Evolutionary conservation across 495 filamentous ascomycete species (phyloP), one percentile per base, ranked within the genome.

Genomic region (Aspergillus avenaceus): DNA sequence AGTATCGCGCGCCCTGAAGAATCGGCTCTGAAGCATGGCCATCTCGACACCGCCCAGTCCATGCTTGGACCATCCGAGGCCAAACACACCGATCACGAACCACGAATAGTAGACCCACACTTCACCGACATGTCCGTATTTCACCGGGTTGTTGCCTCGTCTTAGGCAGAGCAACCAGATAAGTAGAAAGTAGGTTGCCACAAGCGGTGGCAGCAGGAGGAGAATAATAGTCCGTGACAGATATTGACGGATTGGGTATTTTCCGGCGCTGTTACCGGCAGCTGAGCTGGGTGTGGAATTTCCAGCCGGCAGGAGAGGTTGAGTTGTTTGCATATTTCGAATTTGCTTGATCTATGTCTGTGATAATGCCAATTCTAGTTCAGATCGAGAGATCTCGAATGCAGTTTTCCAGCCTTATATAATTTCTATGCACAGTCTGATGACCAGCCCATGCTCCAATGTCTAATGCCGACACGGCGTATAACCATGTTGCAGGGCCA

Each of bases 61-160:
- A 27, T 50, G 21, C 23, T 50, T 41, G 32, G 32, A 38, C 8
- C 46, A 18, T 2, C 23, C 36, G n/a, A 50, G 31, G 7, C 47
- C 47, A 18, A 50, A 38, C 8, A 41, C 47, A 24, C 47, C 36
- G 7, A 50, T n/a, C 5, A 50, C 18, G 22, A 43, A 50, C 47
- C 47, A 50, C 25, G 32, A 40, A 18, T 50, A 50, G 19, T 23
- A 50, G 18, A 50, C 32, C 16, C 16, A 28, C 9, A 25, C 22
- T 13, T 16, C 41, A 23, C 23, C 23, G 2, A 4, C 11, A 11
- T 21, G 16, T 25, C 41, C 41, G 21, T 26, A 44, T 12, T 44
- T 44, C 3, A 31, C 28, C 9, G 28, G 3, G n/a, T 31, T 13
- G 28, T 31, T 13, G 2, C 28, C 28, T 9, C n/a, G 9, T 9